Evolutionary conservation across 2,329 filamentous ascomycete species (phyloP).

Genomic region (Xylariaceae sp.): DNA sequence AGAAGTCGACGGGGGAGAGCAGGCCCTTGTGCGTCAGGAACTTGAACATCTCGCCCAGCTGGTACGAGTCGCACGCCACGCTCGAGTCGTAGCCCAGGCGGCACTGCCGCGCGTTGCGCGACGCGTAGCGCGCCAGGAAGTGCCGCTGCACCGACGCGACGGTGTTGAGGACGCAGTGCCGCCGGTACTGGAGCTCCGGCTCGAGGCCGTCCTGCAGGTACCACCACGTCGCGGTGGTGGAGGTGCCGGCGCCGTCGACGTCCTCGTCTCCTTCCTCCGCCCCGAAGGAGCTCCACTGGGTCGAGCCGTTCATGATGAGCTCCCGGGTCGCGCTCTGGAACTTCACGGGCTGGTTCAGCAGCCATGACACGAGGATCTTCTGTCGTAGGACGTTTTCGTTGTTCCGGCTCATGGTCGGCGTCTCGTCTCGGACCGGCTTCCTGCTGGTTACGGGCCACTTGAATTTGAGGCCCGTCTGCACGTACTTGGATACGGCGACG

Average conservation of each 20-base stretch:
- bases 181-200: slow-evolving; percentile 58
- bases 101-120: slow-evolving; percentile 61
- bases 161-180: slow-evolving; percentile 63
- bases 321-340: slow-evolving; percentile 60
- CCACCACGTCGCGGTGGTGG: slow-evolving; percentile 58
- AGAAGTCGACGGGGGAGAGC: slow-evolving; percentile 55
- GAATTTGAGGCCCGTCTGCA: slow-evolving; percentile 45
- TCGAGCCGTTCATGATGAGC: slow-evolving; percentile 62
- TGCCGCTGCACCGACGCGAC: slow-evolving; percentile 66
- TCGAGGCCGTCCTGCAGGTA: slow-evolving; percentile 66
- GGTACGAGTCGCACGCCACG: slow-evolving; percentile 69
- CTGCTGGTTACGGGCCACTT: slow-evolving; percentile 49
- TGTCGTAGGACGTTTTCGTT: slow-evolving; percentile 64
- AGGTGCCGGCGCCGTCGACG: not conserved
- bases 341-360: slow-evolving; percentile 58
- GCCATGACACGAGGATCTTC: slow-evolving; percentile 62
- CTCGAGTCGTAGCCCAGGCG: slow-evolving; percentile 71
- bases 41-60: slow-evolving; percentile 72
- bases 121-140: slow-evolving; percentile 64
- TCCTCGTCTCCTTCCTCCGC: slow-evolving; percentile 21
- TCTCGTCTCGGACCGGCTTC: slow-evolving; percentile 28
- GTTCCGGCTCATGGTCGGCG: slow-evolving; percentile 33
- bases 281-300: slow-evolving; percentile 46
- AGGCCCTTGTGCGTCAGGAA: slow-evolving; percentile 63
- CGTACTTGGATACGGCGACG: slow-evolving; percentile 47